Percentiles rank a stretch among this genome's conserved stretches.
Conservation (phyloP, 768 basidiomycete genomes). For the Candolleomyces eurysporus region DNA sequence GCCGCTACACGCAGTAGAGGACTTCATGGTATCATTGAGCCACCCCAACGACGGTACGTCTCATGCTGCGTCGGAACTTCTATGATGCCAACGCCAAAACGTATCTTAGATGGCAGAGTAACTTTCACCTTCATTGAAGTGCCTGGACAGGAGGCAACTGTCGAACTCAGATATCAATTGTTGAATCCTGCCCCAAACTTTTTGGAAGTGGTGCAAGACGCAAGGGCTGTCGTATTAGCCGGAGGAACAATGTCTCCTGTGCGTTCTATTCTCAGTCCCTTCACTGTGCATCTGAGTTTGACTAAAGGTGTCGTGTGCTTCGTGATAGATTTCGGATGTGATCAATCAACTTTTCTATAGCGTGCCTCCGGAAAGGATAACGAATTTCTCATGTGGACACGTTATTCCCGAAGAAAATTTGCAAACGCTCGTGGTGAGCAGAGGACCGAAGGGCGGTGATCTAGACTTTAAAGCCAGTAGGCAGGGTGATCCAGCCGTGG, state of each 20-base stretch:
- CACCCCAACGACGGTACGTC: conserved; percentile 67
- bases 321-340: conserved; percentile 82
- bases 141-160: conserved; percentile 34
- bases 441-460: conserved; percentile 70
- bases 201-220: conserved; percentile 75
- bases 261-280: conserved; percentile 16
- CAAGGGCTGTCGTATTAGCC: conserved; percentile 84
- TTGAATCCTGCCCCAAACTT: conserved; percentile 91
- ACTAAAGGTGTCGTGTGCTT: neutral
- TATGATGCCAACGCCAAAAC: neutral
- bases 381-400: conserved; percentile 88
- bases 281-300: neutral
- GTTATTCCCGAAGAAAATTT: conserved; percentile 83
- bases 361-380: conserved; percentile 58
- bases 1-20: conserved; percentile 77
- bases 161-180: conserved; percentile 86
- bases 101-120: conserved; percentile 68
- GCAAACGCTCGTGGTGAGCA: conserved; percentile 67
- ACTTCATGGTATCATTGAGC: conserved; percentile 75
- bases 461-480: conserved; percentile 82
- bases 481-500: conserved; percentile 62
- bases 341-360: conserved; percentile 74
- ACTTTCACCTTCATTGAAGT: conserved; percentile 49
- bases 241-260: conserved; percentile 99
- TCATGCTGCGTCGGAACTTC: neutral